phyloP scores from a whole-genome alignment of 306 rosid species.

The Trifolium pratense region DNA sequence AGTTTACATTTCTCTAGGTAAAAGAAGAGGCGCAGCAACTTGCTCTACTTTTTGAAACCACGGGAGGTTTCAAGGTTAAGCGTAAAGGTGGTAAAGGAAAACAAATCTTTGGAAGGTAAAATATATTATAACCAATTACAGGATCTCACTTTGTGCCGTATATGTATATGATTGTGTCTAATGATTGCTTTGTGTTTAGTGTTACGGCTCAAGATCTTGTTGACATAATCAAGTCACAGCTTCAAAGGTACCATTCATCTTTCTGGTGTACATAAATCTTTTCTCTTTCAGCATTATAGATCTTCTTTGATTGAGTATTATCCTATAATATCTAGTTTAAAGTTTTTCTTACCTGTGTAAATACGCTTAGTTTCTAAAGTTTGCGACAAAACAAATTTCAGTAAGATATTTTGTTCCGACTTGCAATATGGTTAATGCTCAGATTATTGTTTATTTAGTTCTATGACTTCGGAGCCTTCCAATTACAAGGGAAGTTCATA shows the following conservation, averaged over 20 bases:
- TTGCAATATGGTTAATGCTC: constrained; percentile 3
- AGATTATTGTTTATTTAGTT: not conserved
- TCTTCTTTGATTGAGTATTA: constrained; percentile 30
- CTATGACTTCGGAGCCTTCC: constrained; percentile 6
- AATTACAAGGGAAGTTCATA: not conserved
- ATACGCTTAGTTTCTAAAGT: not conserved
- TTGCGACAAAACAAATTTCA: constrained; percentile 19
- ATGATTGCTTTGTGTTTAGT: constrained; percentile 53
- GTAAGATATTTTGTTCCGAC: constrained; percentile 10
- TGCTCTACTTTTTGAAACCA: constrained; percentile 83
- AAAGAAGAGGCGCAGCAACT: constrained; percentile 95
- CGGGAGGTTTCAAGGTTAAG: constrained; percentile 92
- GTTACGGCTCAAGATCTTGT: constrained; percentile 96
- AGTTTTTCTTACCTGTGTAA: not conserved
- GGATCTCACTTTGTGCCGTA: constrained; percentile 10
- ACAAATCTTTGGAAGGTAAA: constrained; percentile 87
- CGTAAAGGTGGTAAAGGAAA: constrained; percentile 99
- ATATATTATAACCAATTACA: constrained; percentile 23
- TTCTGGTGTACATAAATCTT: constrained; percentile 6
- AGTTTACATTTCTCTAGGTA: constrained; percentile 56
- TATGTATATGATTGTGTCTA: constrained; percentile 38
- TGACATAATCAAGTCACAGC: constrained; percentile 97
- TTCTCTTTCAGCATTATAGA: constrained; percentile 16
- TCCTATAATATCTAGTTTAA: constrained; percentile 1
- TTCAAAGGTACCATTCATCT: constrained; percentile 66